Base-by-base conservation (phyloP, 2,329 filamentous ascomycete species). In the Sordariomycetes sp. region DNA sequence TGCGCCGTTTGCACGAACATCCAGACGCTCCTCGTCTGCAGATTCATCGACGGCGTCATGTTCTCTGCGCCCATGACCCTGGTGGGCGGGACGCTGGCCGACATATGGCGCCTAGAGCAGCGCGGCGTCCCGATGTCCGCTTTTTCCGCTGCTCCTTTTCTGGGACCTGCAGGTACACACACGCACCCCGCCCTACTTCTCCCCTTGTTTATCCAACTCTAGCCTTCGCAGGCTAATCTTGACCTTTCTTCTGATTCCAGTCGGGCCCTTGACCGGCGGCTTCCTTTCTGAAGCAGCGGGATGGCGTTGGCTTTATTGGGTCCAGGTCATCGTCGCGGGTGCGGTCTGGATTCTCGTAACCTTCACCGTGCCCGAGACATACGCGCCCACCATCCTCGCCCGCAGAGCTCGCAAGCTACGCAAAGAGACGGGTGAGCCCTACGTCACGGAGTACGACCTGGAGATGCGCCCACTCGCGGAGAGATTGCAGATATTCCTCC, bases 321-420 rank as follows among this genome's bases (percentile, higher is more conserved):
- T 96, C 64, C 89, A 93, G 66, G 76, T 94, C 12, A 95, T 96
- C 66, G 68, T 94, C 14, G 76, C 87, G 25, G 84, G 77, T 16
- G 68, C 86, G 54, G 81, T 87, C 64, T 94, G 87, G 83, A 60
- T 87, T 20, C 69, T 93, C 60, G 91, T 94, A 70, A 87, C 86
- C 34, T 92, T 95, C 71, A 94, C 89, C n/a, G 86, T 96, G 0
- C 89, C 90, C 1, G 91, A 96, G 71, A 96, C 91, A 0, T 96
- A 94, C 69, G 86, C 90, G 0, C 90, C 91, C 0, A 88, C 83
- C 0, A 84, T 96, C 56, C 81, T 97, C 18, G 80, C 82, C 57
- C 74, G 73, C 35, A 81, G 90, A 14, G 91, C 91, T 2, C 77
- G 79, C 66, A 88, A 89, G 69, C 74, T 94, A 61, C 81, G 90